A percentile compares a stretch with the other conserved stretches of the same genome.
phyloP scores from a whole-genome alignment of 345 rosid species.

The Rhizophora apiculata region DNA sequence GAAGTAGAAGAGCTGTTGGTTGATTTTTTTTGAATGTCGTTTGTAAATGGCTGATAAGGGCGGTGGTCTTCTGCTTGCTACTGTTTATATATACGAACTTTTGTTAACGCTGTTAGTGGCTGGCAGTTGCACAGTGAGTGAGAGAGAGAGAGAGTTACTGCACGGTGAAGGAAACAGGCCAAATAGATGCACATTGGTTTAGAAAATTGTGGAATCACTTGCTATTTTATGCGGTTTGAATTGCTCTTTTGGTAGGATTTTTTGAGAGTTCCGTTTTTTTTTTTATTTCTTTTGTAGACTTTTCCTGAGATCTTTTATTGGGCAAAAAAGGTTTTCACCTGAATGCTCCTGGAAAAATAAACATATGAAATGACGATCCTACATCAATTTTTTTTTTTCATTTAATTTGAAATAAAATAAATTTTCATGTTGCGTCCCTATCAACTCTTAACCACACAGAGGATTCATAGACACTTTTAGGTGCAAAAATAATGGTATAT shows the following conservation, averaged over 20 bases:
- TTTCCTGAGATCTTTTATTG: no score
- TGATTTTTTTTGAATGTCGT: slow-evolving; percentile 29
- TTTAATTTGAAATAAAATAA: background rate
- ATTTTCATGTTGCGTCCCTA: background rate
- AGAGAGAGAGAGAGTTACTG: slow-evolving; percentile 12
- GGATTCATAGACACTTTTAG: background rate
- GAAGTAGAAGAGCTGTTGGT: slow-evolving; percentile 7
- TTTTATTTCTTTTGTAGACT: background rate
- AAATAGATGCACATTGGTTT: slow-evolving; percentile 9
- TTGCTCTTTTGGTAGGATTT: background rate
- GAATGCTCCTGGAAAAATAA: no score
- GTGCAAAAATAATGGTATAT: no score
- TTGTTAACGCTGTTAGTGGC: no score
- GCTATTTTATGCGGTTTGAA: background rate
- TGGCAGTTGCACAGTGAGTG: no score
- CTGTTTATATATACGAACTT: no score
- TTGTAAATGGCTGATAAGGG: slow-evolving; percentile 45
- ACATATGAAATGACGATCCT: background rate
- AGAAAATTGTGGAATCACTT: slow-evolving; percentile 9
- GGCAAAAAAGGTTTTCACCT: no score
- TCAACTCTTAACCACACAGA: background rate
- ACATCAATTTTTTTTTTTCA: background rate
- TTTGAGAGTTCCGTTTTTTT: background rate
- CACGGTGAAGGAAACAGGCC: slow-evolving; percentile 18
- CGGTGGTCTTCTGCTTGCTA: slow-evolving; percentile 26